Base-by-base conservation (phyloP, 164 flowering plant genomes). In the Tetrastigma voinierianum region DNA sequence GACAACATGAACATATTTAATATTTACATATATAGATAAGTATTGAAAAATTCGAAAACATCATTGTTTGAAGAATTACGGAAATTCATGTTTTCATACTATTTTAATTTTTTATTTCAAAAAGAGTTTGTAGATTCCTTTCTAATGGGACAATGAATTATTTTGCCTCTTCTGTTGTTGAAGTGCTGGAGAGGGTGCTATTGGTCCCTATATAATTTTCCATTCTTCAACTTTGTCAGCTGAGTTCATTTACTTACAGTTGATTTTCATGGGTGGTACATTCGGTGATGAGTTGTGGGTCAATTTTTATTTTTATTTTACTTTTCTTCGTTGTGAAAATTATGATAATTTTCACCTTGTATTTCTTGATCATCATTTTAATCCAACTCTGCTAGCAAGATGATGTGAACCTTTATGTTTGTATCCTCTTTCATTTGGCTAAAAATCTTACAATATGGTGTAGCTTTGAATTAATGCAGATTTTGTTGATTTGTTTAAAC, bases 261-360 rank as follows among this genome's bases (percentile, higher is more conserved):
- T 75, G 78, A 72, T 75, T 72, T 78, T 72, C 74, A 63, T 19
- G 74, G 45, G 15, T 69, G 76, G 68, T 23, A 74, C 65, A 69
- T 74, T 18, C 4, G 14, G 15, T 20, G 3, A 0, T 24, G 3
- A 16, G 11, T 43, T 43, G 51, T 23, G 15, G n/a, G 20, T 60
- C 20, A 20, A 46, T 43, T 43, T 14, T 2, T n/a, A n/a, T 43
- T 21, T 24, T 49, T 16, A 4, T 51, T 52, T 18, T 19, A 12
- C 15, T 49, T 49, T 0, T n/a, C 16, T 14, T 16, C 1, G 16
- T 49, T 49, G 18, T 49, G n/a, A 16, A 49, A 2, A 49, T 49
- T 49, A 49, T 0, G n/a, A 49, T n/a, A 4, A 49, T 10, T 49
- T 49, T 3, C n/a, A n/a, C 4, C n/a, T 49, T 49, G n/a, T 49